These are phyloP conservation scores for Mycena floridula DNA, from an alignment of 768 basidiomycete genomes.

Conservation along the genomic window DNA sequence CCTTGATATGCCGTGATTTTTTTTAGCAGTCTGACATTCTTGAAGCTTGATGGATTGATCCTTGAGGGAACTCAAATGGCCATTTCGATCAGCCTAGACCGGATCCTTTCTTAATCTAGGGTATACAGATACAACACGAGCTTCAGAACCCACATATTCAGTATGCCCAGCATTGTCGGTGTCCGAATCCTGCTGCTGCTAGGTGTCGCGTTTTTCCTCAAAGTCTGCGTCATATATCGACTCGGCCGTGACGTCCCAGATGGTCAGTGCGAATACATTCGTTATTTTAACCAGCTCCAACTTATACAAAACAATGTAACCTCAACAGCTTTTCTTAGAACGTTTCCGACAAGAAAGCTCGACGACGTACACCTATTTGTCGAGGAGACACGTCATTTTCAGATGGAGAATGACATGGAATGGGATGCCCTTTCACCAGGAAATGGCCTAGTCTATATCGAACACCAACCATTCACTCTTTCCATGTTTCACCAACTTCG, in stretches of 20 bases:
- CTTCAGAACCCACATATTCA: neutral
- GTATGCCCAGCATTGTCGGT: neutral
- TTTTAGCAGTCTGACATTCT: neutral
- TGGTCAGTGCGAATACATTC: neutral
- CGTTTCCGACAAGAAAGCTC: slow-evolving; percentile 1
- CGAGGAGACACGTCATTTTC: slow-evolving; percentile 5
- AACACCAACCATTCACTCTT: slow-evolving; percentile 11
- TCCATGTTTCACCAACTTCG: slow-evolving; percentile 25
- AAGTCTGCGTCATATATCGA: neutral
- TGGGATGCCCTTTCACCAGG: slow-evolving; percentile 1
- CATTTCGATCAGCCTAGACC: no score
- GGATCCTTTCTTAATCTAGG: no score
- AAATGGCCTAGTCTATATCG: slow-evolving; percentile 2
- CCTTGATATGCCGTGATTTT: neutral
- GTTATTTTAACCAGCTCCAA: neutral
- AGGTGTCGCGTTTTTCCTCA: neutral
- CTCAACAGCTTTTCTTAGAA: neutral
- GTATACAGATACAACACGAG: no score
- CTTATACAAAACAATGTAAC: no score
- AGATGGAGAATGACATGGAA: slow-evolving; percentile 2
- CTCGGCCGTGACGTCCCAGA: neutral
- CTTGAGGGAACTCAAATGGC: no score
- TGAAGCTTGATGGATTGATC: no score
- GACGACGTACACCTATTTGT: slow-evolving; percentile 3
- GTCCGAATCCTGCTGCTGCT: neutral